Percentiles rank a stretch among this genome's conserved stretches.
Evolutionary conservation across 208 protist genomes (phyloP).

Genomic region (Trypanosoma cruzi): DNA sequence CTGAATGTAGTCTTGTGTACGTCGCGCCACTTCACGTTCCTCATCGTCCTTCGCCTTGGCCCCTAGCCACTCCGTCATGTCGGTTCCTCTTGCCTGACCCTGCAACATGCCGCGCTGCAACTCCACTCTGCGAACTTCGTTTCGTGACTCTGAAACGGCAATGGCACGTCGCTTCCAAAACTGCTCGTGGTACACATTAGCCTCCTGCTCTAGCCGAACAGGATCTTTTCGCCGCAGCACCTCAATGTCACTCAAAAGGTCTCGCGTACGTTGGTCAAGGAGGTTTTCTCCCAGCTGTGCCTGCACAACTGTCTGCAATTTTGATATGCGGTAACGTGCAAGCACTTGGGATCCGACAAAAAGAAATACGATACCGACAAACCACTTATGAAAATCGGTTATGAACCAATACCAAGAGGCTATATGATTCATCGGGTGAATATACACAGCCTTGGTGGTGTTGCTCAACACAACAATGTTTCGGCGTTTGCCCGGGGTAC

Average conservation of each 20-base stretch:
- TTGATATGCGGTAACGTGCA: constrained; percentile 75
- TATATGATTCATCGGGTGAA: constrained; percentile 86
- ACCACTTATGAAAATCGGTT: constrained; percentile 89
- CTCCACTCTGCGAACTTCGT: constrained; percentile 65
- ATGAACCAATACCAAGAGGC: constrained; percentile 91
- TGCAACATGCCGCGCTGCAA: constrained; percentile 71
- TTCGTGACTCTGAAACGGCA: constrained; percentile 48
- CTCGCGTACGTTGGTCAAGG: constrained; percentile 82
- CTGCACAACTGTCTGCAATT: constrained; percentile 74
- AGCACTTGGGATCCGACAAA: constrained; percentile 85
- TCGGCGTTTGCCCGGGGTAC: constrained; percentile 45
- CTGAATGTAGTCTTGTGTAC: constrained; percentile 91
- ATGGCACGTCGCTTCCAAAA: constrained; percentile 89
- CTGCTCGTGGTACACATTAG: constrained; percentile 86
- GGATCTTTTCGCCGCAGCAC: constrained; percentile 85
- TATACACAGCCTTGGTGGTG: constrained; percentile 87
- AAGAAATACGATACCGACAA: constrained; percentile 68
- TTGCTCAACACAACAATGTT: constrained; percentile 86
- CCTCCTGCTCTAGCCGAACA: constrained; percentile 85
- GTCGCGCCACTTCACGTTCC: constrained; percentile 82
- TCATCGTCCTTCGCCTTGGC: constrained; percentile 90
- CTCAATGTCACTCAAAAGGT: constrained; percentile 83
- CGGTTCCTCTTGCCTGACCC: constrained; percentile 75
- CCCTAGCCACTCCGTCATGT: constrained; percentile 91
- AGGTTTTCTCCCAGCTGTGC: constrained; percentile 88